phyloP scores from a whole-genome alignment of 352 stramenopile species.

The Aphanomyces euteiches region DNA sequence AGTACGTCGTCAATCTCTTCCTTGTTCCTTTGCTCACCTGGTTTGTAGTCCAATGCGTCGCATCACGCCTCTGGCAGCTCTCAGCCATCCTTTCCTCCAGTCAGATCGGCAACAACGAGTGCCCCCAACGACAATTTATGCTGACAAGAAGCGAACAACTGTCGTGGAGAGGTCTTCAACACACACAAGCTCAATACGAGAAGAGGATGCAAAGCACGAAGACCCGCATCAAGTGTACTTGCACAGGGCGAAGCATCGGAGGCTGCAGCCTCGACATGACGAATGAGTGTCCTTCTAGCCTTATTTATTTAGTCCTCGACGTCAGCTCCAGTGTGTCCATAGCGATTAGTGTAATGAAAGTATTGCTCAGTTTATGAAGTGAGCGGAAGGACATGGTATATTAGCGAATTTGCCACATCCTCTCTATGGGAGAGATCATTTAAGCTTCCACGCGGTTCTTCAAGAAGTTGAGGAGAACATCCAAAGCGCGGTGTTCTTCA shows the following conservation, averaged over 20 bases:
- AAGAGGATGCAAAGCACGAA: not conserved
- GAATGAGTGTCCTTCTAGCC: not conserved
- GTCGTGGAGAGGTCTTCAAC: slow-evolving; percentile 4
- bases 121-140: not conserved
- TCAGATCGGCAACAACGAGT: slow-evolving; percentile 8
- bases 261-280: slow-evolving; percentile 17
- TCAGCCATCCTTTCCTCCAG: slow-evolving; percentile 91
- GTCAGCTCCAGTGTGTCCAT: not conserved
- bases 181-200: not conserved
- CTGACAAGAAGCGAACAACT: slow-evolving; percentile 26
- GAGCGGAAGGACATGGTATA: slow-evolving; percentile 9
- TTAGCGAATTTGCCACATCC: slow-evolving; percentile 17
- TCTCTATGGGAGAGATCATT: slow-evolving; percentile 30
- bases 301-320: slow-evolving; percentile 17
- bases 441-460: slow-evolving; percentile 93
- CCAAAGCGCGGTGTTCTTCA: slow-evolving; percentile 97
- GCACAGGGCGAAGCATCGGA: slow-evolving; percentile 27
- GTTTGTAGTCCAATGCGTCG: slow-evolving; percentile 64
- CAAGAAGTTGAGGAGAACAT: slow-evolving; percentile 98
- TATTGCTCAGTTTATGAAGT: not conserved
- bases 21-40: slow-evolving; percentile 4
- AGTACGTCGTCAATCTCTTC: slow-evolving; percentile 49
- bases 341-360: not conserved
- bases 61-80: slow-evolving; percentile 90
- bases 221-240: slow-evolving; percentile 11